Evolutionary conservation across 73 alveolate species (phyloP).

Genomic region (Symbiodinium natans): DNA sequence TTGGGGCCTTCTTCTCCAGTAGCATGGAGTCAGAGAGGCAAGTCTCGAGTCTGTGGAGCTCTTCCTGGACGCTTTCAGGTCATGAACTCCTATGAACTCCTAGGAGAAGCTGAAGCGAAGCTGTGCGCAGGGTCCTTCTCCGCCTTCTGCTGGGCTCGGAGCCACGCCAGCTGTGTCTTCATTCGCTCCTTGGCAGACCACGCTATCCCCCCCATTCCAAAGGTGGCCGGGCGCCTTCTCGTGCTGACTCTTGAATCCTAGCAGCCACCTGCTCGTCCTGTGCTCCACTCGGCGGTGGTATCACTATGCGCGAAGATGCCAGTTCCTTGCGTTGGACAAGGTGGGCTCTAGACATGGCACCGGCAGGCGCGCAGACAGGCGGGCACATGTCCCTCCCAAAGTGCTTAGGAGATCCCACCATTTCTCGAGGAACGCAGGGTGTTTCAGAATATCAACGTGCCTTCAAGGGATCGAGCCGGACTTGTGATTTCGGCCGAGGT

Average conservation of each 20-base stretch:
- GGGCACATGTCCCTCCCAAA: no score
- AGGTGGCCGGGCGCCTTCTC: background rate
- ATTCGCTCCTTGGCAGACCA: constrained; percentile 7
- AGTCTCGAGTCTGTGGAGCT: constrained; percentile 34
- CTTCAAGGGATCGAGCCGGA: constrained; percentile 56
- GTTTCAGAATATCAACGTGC: no score
- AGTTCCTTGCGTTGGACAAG: background rate
- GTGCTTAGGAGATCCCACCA: no score
- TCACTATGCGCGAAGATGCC: background rate
- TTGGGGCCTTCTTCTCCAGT: constrained; percentile 52
- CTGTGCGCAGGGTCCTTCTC: constrained; percentile 42
- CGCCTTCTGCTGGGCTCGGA: constrained; percentile 55
- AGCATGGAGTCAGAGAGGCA: constrained; percentile 79
- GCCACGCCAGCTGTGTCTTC: constrained; percentile 43
- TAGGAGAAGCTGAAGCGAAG: no score
- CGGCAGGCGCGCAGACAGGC: no score
- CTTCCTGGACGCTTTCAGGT: no score
- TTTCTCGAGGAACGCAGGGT: no score
- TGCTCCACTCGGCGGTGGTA: background rate
- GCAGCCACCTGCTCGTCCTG: background rate
- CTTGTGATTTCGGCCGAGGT: constrained; percentile 72
- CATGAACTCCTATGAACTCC: no score
- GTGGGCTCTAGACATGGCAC: no score
- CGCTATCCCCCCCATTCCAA: background rate
- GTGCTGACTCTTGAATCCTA: no score